Evolutionary conservation across 306 rosid genomes (phyloP), one percentile per base, ranked within the genome.

Genomic region (Abrus pulchellus): DNA sequence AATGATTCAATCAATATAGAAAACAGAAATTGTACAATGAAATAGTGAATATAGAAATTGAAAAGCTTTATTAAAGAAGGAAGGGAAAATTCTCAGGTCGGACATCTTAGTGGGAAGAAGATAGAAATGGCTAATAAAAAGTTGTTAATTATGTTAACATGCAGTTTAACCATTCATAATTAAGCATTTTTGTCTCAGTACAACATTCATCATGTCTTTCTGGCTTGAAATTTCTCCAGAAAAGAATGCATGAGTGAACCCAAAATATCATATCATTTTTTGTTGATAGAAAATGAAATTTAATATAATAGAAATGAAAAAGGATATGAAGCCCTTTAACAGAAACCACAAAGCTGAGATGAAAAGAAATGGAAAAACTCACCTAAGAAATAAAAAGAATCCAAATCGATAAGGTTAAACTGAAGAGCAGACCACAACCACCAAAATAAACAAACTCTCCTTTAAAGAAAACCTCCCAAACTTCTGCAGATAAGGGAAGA

Each of bases 1-100:
- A 55, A 44, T 53, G 4, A 55, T 54, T 55, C 8, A 60, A 20
- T 38, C n/a, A 71, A 80, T 13, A 12, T 60, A 80, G 57, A 75
- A 34, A 60, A 48, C 29, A 36, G 78, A 74, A 72, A 30, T 34
- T 72, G 11, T 1, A 53, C 38, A 34, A 13, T 2, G 44, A 36
- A 47, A 68, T 11, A 14, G n/a, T 14, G 7, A 72, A 36, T 52
- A 34, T 29, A 14, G 64, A 54, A 53, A 53, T 55, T 54, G 11
- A 53, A 55, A 14, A 53, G 20, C 20, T 53, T 32, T 20, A 8
- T 54, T 4, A 9, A 14, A 20, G 53, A 38, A 3, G 27, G 27
- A 20, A 54, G 30, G 65, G 77, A 72, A 20, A 43, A 53, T 36
- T 36, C 50, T 9, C 65, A 20, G 8, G 52, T 7, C 1, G 0